Evolutionary conservation across 495 filamentous ascomycete species (phyloP).

Genomic region (Penicillium odoratum): DNA sequence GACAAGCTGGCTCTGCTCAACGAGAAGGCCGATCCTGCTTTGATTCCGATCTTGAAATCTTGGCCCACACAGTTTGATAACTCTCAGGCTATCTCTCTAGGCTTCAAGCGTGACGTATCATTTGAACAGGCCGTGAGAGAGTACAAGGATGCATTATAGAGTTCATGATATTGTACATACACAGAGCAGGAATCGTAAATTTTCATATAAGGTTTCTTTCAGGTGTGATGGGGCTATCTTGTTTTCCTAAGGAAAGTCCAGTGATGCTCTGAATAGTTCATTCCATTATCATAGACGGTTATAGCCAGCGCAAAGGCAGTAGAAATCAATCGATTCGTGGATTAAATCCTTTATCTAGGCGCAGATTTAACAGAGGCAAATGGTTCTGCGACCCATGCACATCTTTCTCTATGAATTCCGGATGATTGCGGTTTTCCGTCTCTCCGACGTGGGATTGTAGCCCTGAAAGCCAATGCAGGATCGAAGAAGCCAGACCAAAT

Average conservation of each 20-base stretch:
- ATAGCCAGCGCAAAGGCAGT: too few relatives aligned
- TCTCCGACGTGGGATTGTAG: not conserved
- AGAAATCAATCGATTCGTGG: too few relatives aligned
- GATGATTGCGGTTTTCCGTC: not conserved
- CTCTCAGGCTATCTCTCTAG: conserved; percentile 54
- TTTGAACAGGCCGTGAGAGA: conserved; percentile 59
- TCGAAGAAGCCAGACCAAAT: conserved; percentile 44
- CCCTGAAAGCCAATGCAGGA: conserved; percentile 31
- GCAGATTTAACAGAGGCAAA: conserved; percentile 3
- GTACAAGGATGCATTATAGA: conserved; percentile 35
- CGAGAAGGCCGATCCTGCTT: conserved; percentile 58
- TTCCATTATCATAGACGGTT: too few relatives aligned
- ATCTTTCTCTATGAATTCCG: conserved; percentile 6
- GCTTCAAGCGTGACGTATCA: conserved; percentile 55
- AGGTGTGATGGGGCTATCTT: too few relatives aligned
- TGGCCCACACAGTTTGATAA: conserved; percentile 72
- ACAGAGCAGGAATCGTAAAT: not conserved
- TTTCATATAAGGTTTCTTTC: not conserved
- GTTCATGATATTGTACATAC: not conserved
- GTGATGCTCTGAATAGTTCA: too few relatives aligned
- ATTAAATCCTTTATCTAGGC: too few relatives aligned
- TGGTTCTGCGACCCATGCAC: conserved; percentile 5
- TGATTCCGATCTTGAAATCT: conserved; percentile 64
- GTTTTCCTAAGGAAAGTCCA: too few relatives aligned
- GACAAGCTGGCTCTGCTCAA: conserved; percentile 60